These are phyloP conservation scores for Phytophthora podocarpi DNA, from an alignment of 352 stramenopile genomes.

Conservation along the genomic window DNA sequence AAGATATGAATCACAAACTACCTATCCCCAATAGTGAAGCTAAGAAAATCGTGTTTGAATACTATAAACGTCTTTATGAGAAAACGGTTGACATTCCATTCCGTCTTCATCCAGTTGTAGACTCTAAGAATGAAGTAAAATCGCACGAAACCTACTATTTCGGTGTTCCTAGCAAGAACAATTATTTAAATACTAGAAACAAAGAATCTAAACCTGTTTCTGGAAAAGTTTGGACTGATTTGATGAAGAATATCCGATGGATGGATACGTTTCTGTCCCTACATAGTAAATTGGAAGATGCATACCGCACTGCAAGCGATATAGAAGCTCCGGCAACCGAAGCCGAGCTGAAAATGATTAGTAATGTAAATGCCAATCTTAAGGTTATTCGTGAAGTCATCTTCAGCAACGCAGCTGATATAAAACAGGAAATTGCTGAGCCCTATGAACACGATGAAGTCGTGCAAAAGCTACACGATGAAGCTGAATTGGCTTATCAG, in stretches of 20 bases:
- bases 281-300: constrained; percentile 3
- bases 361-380: constrained; percentile 10
- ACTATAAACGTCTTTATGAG: constrained; percentile 20
- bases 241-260: constrained; percentile 10
- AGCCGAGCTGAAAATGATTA: constrained; percentile 6
- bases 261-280: constrained; percentile 15
- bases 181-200: constrained; percentile 14
- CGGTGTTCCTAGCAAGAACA: constrained; percentile 2
- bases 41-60: constrained; percentile 21
- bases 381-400: constrained; percentile 13
- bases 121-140: constrained; percentile 16
- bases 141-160: constrained; percentile 13
- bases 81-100: constrained; percentile 14
- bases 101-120: constrained; percentile 7
- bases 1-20: constrained; percentile 15
- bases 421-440: too few relatives aligned
- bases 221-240: constrained; percentile 2
- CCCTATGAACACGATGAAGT: too few relatives aligned
- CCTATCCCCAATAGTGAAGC: constrained; percentile 14
- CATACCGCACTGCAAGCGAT: constrained; percentile 1
- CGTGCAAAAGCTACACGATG: background rate
- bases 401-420: too few relatives aligned
- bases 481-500: background rate
- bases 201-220: constrained; percentile 13
- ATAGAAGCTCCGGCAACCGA: constrained; percentile 1